Evolutionary conservation across 2,329 filamentous ascomycete genomes (phyloP).

Genomic region (Neobulgaria alba): DNA sequence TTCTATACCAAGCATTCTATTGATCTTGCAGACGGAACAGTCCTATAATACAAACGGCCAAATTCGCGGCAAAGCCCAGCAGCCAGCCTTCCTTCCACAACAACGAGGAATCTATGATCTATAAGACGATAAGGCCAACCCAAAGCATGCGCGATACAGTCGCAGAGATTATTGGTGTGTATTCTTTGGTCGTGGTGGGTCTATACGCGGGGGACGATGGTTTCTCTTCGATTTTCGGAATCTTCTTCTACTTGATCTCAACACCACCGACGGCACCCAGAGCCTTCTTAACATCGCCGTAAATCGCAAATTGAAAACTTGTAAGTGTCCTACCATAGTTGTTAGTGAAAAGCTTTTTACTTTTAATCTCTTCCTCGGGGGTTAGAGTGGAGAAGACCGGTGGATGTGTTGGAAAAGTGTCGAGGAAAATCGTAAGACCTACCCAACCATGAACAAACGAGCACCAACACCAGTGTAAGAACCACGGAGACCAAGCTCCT

Average conservation of each 20-base stretch:
- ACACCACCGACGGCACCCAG: constrained; percentile 68
- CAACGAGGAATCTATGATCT: constrained; percentile 20
- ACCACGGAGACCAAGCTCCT: constrained; percentile 73
- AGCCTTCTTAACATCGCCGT: constrained; percentile 64
- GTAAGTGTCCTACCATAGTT: constrained; percentile 37
- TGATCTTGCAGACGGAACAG: constrained; percentile 6
- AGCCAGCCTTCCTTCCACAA: constrained; percentile 9
- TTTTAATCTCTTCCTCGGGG: too few species aligned
- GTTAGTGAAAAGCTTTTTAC: too few species aligned
- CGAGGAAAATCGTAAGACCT: too few species aligned
- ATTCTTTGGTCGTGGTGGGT: too few species aligned
- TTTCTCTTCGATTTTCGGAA: constrained; percentile 9
- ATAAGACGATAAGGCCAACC: constrained; percentile 17
- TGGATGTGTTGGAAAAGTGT: too few species aligned
- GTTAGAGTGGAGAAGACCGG: too few species aligned
- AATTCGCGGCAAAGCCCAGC: constrained; percentile 3
- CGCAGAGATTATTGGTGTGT: too few species aligned
- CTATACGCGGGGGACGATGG: too few species aligned
- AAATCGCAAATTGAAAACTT: constrained; percentile 82
- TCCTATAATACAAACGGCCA: constrained; percentile 21
- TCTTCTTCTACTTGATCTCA: constrained; percentile 48
- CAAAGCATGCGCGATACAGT: constrained; percentile 18
- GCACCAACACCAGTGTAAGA: constrained; percentile 76
- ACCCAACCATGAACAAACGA: constrained; percentile 57
- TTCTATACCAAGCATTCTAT: too few species aligned